Percentiles rank a stretch among this genome's conserved stretches.
Conservation (phyloP, 768 basidiomycete species). For the Termitomyces sp. region DNA sequence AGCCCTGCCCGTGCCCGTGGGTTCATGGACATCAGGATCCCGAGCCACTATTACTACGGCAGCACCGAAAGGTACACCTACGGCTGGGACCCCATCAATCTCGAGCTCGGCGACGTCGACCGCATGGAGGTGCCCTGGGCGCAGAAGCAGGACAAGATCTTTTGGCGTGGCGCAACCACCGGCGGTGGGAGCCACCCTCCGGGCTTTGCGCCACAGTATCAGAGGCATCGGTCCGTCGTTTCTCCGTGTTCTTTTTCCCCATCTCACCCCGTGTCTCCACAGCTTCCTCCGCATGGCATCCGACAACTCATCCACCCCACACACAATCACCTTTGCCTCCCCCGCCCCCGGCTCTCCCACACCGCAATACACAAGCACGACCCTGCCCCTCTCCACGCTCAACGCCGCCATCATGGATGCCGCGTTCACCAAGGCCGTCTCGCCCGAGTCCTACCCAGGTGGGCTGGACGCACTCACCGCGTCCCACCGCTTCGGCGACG, state of each 20-base stretch:
- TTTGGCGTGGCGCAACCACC: constrained; percentile 95
- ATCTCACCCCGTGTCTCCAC: background rate
- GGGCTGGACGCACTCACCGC: constrained; percentile 60
- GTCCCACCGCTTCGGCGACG: constrained; percentile 64
- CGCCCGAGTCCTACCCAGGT: constrained; percentile 66
- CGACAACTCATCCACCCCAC: constrained; percentile 41
- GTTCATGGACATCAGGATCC: constrained; percentile 87
- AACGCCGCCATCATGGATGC: constrained; percentile 79
- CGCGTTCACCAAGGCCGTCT: constrained; percentile 77
- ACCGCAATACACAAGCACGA: constrained; percentile 52
- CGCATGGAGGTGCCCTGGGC: constrained; percentile 89
- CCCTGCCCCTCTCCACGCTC: constrained; percentile 51
- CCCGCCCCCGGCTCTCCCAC: constrained; percentile 63
- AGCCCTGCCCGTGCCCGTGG: constrained; percentile 86
- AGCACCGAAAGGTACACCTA: constrained; percentile 81
- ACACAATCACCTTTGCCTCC: constrained; percentile 65
- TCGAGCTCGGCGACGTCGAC: constrained; percentile 71
- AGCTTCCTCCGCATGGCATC: constrained; percentile 77
- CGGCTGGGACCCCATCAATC: constrained; percentile 78
- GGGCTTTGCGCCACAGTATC: constrained; percentile 78
- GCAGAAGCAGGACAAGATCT: constrained; percentile 78
- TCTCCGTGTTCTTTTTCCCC: background rate
- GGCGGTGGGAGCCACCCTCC: constrained; percentile 88
- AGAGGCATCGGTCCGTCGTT: constrained; percentile 68
- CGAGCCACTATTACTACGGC: constrained; percentile 94